phyloP scores from a whole-genome alignment of 176 grass and related monocot species.

The Ensete glaucum region DNA sequence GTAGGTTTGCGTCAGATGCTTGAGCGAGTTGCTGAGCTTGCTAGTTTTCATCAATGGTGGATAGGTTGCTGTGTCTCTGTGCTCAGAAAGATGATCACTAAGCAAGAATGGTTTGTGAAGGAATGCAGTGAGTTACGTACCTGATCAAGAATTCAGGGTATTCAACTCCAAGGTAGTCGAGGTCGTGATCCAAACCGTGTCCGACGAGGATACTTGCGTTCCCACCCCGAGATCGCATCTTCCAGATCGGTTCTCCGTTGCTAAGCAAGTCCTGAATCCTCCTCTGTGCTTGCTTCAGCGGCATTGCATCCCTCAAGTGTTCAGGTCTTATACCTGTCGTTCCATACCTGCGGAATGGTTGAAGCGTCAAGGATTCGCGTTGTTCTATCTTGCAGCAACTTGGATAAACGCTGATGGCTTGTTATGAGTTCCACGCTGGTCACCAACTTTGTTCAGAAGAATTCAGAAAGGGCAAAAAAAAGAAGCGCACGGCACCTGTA shows the following conservation, averaged over 20 bases:
- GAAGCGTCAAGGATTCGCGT: background rate
- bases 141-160: constrained; percentile 72
- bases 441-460: background rate
- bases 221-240: constrained; percentile 47
- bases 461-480: background rate
- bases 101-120: background rate
- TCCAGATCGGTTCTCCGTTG: constrained; percentile 79
- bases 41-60: constrained; percentile 91
- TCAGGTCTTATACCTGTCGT: constrained; percentile 68
- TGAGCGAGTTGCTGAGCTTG: constrained; percentile 82
- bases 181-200: constrained; percentile 59
- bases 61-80: constrained; percentile 70
- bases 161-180: constrained; percentile 64
- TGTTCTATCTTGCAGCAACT: no score
- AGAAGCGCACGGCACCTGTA: constrained; percentile 37
- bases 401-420: no score
- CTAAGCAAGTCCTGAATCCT: constrained; percentile 67
- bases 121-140: constrained; percentile 13
- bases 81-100: background rate
- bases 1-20: constrained; percentile 76
- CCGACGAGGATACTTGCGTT: constrained; percentile 70
- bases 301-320: constrained; percentile 68
- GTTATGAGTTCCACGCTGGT: background rate
- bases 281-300: constrained; percentile 55
- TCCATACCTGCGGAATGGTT: constrained; percentile 43